Conservation (phyloP, 139 green algal genomes). For the Closterium sp. region DNA sequence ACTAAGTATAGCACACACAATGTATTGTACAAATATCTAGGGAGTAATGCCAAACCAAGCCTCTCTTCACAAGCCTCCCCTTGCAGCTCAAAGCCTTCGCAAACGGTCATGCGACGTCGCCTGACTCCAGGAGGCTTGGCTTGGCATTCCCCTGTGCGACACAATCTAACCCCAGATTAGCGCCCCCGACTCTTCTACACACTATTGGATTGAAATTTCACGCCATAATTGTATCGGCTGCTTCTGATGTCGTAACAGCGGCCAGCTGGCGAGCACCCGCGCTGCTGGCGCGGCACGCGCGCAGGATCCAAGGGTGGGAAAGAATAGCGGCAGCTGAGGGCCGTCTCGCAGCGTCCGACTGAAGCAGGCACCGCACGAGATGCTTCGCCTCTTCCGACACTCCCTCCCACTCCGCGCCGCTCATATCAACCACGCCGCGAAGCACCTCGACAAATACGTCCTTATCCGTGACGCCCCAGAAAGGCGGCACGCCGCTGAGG, state of each 20-base stretch:
- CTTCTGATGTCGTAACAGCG: not conserved
- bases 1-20: not conserved
- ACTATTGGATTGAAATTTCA: not conserved
- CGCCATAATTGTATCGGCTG: not conserved
- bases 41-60: not conserved
- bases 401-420: constrained; percentile 66
- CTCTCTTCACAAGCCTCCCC: not conserved
- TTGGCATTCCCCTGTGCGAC: not conserved
- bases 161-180: too few species aligned
- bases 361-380: constrained; percentile 56
- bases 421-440: constrained; percentile 65
- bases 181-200: not conserved
- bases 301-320: not conserved
- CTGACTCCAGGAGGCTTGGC: not conserved
- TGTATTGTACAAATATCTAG: not conserved
- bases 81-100: not conserved
- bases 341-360: constrained; percentile 72
- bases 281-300: not conserved
- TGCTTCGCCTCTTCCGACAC: constrained; percentile 62
- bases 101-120: not conserved
- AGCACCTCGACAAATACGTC: constrained; percentile 75
- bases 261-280: not conserved
- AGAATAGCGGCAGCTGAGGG: constrained; percentile 75
- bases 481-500: constrained; percentile 83
- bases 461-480: constrained; percentile 82